Base-by-base conservation (phyloP, 202 grass and related monocot species). In the Bolboschoenoplectus hybrid region DNA sequence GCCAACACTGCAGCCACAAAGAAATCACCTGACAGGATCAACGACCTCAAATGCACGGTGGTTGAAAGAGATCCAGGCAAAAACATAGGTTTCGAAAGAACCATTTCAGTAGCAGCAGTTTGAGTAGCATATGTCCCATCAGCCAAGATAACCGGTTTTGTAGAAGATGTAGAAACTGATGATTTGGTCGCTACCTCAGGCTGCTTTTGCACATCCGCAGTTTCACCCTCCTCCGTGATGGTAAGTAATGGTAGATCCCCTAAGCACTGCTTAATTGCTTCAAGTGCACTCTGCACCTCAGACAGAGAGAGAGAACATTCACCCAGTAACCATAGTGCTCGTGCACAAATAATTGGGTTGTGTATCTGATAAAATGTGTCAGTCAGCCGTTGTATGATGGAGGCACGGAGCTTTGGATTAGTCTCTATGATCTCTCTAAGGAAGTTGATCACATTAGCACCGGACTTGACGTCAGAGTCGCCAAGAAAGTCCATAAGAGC, bases 101-200 rank as follows among this genome's bases (percentile, higher is more conserved):
- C 65, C 17, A 10, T 81, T 32, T 89, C 87, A 40, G 87, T 81
- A 11, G 87, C 87, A 64, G 87, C 87, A 74, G 82, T 85, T 63
- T 89, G 87, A 58, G 87, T 89, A n/a, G 87, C 87, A 43, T 89
- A 89, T 45, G 87, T 89, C 38, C 87, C 87, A 72, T 89, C 87
- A 17, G 87, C 87, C 87, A 89, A 62, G 61, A 89, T 36, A 38
- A 89, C 76, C 1, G 87, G 87, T 52, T 82, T 85, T 62, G 72
- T 89, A 9, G 87, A 82, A 74, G 87, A 89, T 4, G 16, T n/a
- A 47, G 84, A 47, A 47, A 71, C 64, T 1, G 72, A 82, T 71
- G 83, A 65, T 17, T 63, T 73, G 16, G 44, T 63, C 4, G 84
- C 39, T 55, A 60, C 72, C 38, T 61, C 55, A 7, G 51, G n/a